A percentile compares a stretch with the other conserved stretches of the same genome.
phyloP scores from a whole-genome alignment of 169 alveolate species.

The Cryptosporidium tyzzeri region DNA sequence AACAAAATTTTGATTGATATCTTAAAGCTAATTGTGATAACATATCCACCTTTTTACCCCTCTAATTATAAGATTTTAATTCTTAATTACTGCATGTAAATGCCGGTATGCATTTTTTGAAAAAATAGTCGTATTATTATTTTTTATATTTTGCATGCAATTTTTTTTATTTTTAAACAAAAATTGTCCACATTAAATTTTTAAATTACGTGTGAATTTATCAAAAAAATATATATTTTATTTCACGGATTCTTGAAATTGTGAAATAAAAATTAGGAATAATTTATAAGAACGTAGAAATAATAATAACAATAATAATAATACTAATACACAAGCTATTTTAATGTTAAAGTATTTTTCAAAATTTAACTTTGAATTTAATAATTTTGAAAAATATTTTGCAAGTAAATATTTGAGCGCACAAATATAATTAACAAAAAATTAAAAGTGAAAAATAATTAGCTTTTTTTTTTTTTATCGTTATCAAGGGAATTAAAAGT shows the following conservation, averaged over 20 bases:
- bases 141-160: background rate
- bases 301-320: too few relatives aligned
- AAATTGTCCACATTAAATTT: constrained; percentile 6
- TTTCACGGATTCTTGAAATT: too few relatives aligned
- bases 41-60: background rate
- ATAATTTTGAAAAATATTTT: background rate
- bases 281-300: too few relatives aligned
- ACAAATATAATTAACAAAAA: background rate
- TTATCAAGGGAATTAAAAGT: background rate
- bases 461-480: background rate
- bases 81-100: background rate
- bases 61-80: background rate
- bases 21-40: too few relatives aligned
- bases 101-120: background rate
- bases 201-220: constrained; percentile 13
- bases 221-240: background rate
- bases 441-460: background rate
- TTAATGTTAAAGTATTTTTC: too few relatives aligned
- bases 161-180: background rate
- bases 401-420: constrained; percentile 3
- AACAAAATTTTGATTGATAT: too few relatives aligned
- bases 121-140: background rate
- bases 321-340: too few relatives aligned
- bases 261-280: too few relatives aligned
- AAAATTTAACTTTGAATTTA: background rate